Base-by-base conservation (phyloP, 139 green algal species). In the Chlamydomonas incerta region DNA sequence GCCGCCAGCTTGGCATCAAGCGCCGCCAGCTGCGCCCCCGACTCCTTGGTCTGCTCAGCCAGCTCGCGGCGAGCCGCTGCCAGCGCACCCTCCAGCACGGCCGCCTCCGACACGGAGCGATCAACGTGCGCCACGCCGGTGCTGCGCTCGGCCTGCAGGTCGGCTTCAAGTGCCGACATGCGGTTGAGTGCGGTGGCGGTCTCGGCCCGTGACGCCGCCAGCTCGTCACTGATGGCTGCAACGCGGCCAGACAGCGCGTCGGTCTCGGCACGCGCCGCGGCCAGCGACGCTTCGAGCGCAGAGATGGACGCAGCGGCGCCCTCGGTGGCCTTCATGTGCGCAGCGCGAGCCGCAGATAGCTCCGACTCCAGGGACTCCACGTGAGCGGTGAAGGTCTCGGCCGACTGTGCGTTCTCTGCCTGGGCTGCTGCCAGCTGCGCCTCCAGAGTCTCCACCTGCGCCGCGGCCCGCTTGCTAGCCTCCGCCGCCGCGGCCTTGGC, bases 371-470 rank as follows among this genome's bases (percentile, higher is more conserved):
- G 50, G 2, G 65, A 50, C 17, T 50, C 29, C n/a, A 47, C 28
- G 13, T 18, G 11, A 20, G 71, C 47, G 5, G n/a, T 41, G 13
- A 29, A 66, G 15, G 28, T 17, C 63, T 70, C 63, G 4, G 68
- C 34, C 33, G 5, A 20, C 34, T 74, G 33, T 2, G 34, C 68
- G 5, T 24, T 35, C 33, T 81, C 73, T 29, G 57, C 52, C 52
- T 63, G 47, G n/a, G 52, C 73, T 23, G 74, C 74, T 18, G 34
- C 58, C 15, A 82, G 41, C 57, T 69, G 57, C 60, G 57, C 74
- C 74, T 82, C 57, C 31, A 50, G 8, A 50, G 41, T 8, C 41
- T 50, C 41, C 8, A 62, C 11, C 55, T 24, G 55, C 55, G 18
- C 2, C 11, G 55, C 55, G 2, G 18, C 20, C 55, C 21, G 55